Evolutionary conservation across 2,329 filamentous ascomycete genomes (phyloP).

Genomic region (Monosporascus ibericus): DNA sequence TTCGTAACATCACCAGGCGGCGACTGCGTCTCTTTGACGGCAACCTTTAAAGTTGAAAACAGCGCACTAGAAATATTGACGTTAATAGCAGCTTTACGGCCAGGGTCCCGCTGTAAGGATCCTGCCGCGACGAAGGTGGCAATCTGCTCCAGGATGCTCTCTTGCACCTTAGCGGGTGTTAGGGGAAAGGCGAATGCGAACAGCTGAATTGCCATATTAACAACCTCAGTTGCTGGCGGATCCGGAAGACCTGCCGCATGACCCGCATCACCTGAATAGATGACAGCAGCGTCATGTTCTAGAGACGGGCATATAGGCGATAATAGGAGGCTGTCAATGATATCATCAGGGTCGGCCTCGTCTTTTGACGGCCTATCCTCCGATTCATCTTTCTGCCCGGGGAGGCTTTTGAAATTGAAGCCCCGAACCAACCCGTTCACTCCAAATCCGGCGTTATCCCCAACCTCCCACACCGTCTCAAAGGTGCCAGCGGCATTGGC

Average conservation of each 20-base stretch:
- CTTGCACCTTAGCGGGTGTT: slow-evolving; percentile 85
- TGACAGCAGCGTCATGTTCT: slow-evolving; percentile 80
- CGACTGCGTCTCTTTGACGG: slow-evolving; percentile 72
- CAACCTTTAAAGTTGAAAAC: slow-evolving; percentile 73
- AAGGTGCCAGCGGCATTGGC: slow-evolving; percentile 85
- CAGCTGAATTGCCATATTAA: slow-evolving; percentile 87
- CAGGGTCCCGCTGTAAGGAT: slow-evolving; percentile 75
- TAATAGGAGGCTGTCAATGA: slow-evolving; percentile 55
- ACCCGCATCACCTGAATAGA: slow-evolving; percentile 59
- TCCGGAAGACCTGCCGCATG: slow-evolving; percentile 52
- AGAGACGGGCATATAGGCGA: slow-evolving; percentile 76
- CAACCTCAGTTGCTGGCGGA: slow-evolving; percentile 84
- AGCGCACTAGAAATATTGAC: slow-evolving; percentile 85
- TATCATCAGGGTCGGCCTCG: slow-evolving; percentile 54
- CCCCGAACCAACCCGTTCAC: slow-evolving; percentile 79
- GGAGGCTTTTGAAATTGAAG: slow-evolving; percentile 64
- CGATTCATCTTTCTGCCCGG: slow-evolving; percentile 58
- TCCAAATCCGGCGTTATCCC: slow-evolving; percentile 91
- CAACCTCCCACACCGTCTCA: slow-evolving; percentile 91
- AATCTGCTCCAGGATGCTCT: slow-evolving; percentile 91
- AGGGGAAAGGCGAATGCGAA: slow-evolving; percentile 89
- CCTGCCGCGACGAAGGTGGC: slow-evolving; percentile 80
- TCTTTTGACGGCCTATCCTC: slow-evolving; percentile 39
- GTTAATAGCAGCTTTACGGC: slow-evolving; percentile 81
- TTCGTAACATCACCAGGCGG: slow-evolving; percentile 67